These are phyloP conservation scores for Tricholoma sp. DNA, from an alignment of 768 basidiomycete species.

Conservation along the genomic window DNA sequence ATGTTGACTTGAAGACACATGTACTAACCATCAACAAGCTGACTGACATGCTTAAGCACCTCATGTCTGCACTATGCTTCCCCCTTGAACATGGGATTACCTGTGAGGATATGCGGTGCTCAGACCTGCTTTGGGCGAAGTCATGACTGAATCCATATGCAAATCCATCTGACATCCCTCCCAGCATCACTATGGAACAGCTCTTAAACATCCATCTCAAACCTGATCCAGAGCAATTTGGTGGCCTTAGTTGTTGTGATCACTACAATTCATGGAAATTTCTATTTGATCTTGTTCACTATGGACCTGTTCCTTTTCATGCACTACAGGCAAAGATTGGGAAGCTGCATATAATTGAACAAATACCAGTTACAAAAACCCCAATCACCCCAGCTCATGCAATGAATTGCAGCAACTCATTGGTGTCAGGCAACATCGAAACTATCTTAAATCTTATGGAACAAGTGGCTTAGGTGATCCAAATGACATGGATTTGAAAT, in stretches of 20 bases:
- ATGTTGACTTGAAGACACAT: too few relatives aligned
- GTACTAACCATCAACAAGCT: constrained; percentile 16
- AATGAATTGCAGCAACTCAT: too few relatives aligned
- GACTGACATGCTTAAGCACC: background rate
- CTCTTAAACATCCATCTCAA: constrained; percentile 4
- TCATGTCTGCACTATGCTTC: constrained; percentile 12
- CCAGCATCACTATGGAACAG: background rate
- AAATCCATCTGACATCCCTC: background rate
- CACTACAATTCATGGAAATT: background rate
- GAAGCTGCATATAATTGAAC: background rate
- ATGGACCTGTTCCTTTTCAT: background rate
- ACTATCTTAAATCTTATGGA: constrained; percentile 10
- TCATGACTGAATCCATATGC: constrained; percentile 7
- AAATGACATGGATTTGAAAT: background rate
- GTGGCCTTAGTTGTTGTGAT: background rate
- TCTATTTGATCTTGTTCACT: background rate
- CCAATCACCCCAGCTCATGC: background rate
- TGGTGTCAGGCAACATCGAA: constrained; percentile 7
- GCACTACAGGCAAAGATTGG: background rate
- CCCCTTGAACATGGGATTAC: constrained; percentile 16
- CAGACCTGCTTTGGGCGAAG: constrained; percentile 17
- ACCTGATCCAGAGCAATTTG: background rate
- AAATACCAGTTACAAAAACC: background rate
- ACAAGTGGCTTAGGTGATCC: constrained; percentile 18
- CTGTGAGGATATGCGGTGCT: constrained; percentile 13